A percentile compares a stretch with the other conserved stretches of the same genome.
Evolutionary conservation across 2,329 filamentous ascomycete species (phyloP).

Genomic region (Biscogniauxia marginata): DNA sequence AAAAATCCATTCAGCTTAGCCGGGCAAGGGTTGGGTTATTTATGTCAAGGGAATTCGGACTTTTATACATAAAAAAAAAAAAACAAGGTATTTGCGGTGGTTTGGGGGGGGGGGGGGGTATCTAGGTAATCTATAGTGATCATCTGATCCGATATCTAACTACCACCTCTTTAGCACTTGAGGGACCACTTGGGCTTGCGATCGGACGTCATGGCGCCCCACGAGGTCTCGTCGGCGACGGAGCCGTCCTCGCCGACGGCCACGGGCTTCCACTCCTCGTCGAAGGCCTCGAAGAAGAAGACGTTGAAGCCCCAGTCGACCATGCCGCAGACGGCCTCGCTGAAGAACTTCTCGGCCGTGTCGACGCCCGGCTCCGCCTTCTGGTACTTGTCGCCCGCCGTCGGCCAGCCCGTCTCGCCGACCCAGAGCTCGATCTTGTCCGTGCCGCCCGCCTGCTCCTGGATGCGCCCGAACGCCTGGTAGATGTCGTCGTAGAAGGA

Average conservation of each 20-base stretch:
- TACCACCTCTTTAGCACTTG: no score
- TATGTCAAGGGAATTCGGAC: neutral
- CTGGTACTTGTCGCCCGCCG: constrained; percentile 61
- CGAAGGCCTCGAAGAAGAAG: constrained; percentile 73
- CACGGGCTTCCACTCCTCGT: constrained; percentile 69
- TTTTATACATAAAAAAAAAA: neutral
- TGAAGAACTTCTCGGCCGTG: constrained; percentile 61
- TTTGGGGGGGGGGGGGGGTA: neutral
- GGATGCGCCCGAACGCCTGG: constrained; percentile 62
- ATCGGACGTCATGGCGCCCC: constrained; percentile 65
- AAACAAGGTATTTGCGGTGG: no score
- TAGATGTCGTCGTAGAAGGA: constrained; percentile 68
- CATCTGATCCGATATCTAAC: no score
- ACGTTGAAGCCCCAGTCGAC: constrained; percentile 65
- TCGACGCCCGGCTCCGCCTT: constrained; percentile 57
- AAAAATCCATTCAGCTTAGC: no score
- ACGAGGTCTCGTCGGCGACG: constrained; percentile 62
- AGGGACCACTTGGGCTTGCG: constrained; percentile 53
- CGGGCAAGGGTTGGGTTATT: no score
- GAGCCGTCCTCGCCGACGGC: constrained; percentile 62
- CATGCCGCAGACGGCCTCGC: constrained; percentile 61
- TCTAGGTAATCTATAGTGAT: neutral
- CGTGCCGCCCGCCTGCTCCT: constrained; percentile 49
- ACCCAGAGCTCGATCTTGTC: constrained; percentile 64
- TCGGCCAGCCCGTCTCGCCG: constrained; percentile 68